Evolutionary conservation across 2,329 filamentous ascomycete genomes (phyloP), one percentile per base, ranked within the genome.

Genomic region (Fusarium dlaminii): DNA sequence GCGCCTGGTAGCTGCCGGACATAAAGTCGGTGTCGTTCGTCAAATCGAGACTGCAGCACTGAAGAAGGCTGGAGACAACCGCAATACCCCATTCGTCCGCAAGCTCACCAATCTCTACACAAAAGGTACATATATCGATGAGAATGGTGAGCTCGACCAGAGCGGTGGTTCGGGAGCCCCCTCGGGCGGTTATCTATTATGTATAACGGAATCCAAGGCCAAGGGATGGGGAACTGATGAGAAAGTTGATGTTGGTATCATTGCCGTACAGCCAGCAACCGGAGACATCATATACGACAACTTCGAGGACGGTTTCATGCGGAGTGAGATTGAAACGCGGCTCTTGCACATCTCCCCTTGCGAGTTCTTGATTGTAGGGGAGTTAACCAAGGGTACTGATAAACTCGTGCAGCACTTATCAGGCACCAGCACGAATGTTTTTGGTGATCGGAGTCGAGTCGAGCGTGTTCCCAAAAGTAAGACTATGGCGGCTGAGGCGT

Each of bases 291-390:
- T 98, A 63, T 97, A 98, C 78, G 96, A 99, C 79, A 91, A 92
- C 67, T 99, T 99, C 77, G 94, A 98, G 77, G 96, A 99, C 79
- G 95, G 96, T 5, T 98, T 98, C 83, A 98, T 99, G 96, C 89
- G 96, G 55, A 95, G 92, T 78, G 96, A 99, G 81, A 93, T 99
- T 39, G 96, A 99, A 84, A 99, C 96, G 0, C 87, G 96, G n/a
- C 85, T 99, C 32, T 86, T 99, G 36, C 96, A 99, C 81, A 97
- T 99, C 74, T 94, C 96, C 0, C 96, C 96, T 0, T 98, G 95
- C 83, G 96, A 99, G 81, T 94, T 99, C 70, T 87, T 99, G 37
- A 93, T 99, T 49, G 94, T 99, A 4, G 96, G 96, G 20, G 91
- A 96, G 20, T 88, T 98, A 20, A 96, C 95, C 2, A 95, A 93